Percentiles rank a stretch among this genome's conserved stretches.
Conservation (phyloP, 495 filamentous ascomycete species). For the Talaromyces liani region DNA sequence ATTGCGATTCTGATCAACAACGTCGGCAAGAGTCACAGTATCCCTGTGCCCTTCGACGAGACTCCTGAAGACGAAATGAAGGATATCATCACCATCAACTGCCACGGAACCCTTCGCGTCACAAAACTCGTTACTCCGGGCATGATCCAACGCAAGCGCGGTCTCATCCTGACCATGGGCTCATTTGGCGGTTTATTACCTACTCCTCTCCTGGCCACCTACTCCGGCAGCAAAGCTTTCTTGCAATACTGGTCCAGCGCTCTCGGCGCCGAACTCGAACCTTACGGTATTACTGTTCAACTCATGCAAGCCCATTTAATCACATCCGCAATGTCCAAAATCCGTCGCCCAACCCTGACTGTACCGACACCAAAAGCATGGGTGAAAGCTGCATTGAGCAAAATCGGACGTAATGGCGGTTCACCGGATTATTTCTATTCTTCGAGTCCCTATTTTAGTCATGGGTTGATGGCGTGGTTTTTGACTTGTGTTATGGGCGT, state of each 20-base stretch:
- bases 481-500: slow-evolving; percentile 63
- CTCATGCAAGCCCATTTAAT: slow-evolving; percentile 87
- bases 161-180: slow-evolving; percentile 94
- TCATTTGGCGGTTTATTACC: slow-evolving; percentile 88
- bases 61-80: slow-evolving; percentile 71
- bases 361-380: slow-evolving; percentile 79
- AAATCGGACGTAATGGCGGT: slow-evolving; percentile 73
- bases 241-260: slow-evolving; percentile 92
- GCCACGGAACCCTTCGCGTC: slow-evolving; percentile 75
- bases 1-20: slow-evolving; percentile 93
- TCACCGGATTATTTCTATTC: slow-evolving; percentile 68
- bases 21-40: slow-evolving; percentile 87
- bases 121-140: slow-evolving; percentile 79
- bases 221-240: slow-evolving; percentile 97
- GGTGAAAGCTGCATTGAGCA: slow-evolving; percentile 68
- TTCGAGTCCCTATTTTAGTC: slow-evolving; percentile 88
- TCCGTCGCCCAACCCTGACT: slow-evolving; percentile 63
- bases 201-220: slow-evolving; percentile 89
- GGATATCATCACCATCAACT: slow-evolving; percentile 93
- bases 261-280: slow-evolving; percentile 73
- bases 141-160: slow-evolving; percentile 73
- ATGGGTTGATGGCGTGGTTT: slow-evolving; percentile 82
- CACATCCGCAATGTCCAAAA: slow-evolving; percentile 92
- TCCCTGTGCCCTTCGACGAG: slow-evolving; percentile 80
- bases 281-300: slow-evolving; percentile 73